Evolutionary conservation across 2,329 filamentous ascomycete species (phyloP), one percentile per base, ranked within the genome.

Genomic region (Grosmannia huntii): DNA sequence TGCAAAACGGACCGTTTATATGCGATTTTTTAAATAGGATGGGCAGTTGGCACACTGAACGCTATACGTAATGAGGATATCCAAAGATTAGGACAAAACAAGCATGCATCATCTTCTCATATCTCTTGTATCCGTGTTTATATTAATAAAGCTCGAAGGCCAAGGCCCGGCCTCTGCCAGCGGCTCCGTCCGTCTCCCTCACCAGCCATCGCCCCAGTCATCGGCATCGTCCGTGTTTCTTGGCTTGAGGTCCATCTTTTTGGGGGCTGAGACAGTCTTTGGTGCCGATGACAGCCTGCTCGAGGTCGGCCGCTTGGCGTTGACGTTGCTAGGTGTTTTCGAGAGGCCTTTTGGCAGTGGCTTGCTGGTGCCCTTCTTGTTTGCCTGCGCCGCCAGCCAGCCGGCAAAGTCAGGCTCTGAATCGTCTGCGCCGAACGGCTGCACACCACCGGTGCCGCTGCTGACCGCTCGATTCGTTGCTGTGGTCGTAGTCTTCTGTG

Each of bases 391-490:
- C 14, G 89, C 90, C 25, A 97, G 72, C 91, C 94, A 97, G 5
- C 90, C 91, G 5, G 90, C 92, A 71, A 99, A 97, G 70, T 97
- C 94, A 0, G 92, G 92, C 69, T 99, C 92, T 3, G 86, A 85
- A 28, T 87, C 84, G 64, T 96, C 90, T 60, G 92, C 89, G 1
- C 60, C 61, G 63, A 87, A 92, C 0, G 85, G 78, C 7, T 78
- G 73, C 33, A 71, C 65, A 66, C 67, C 48, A 67, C 63, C 21
- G 48, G 57, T 64, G 44, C 61, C 63, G 27, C 61, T 60, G 27
- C 60, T 64, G 28, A 48, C 60, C 2, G 60, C 48, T 5, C 60
- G 57, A 23, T 46, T 73, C 71, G 25, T 3, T 2, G 57, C 36
- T 27, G 53, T 27, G 12, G 57, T 5, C 48, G 49, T 49, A 10